phyloP scores from a whole-genome alignment of 768 basidiomycete genomes.

The Lactifluus subvellereus region DNA sequence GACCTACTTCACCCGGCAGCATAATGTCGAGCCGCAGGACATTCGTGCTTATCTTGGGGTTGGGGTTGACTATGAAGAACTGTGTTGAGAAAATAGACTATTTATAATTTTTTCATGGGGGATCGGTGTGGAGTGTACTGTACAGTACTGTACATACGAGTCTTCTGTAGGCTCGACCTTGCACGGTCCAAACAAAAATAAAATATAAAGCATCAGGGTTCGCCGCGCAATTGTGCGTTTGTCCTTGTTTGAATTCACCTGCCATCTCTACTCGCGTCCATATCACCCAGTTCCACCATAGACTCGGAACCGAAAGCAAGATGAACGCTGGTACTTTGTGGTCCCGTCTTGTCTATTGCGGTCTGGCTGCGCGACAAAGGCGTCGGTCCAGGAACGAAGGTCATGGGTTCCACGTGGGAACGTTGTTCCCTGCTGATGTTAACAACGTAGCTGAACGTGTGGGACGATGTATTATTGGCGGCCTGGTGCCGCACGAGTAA shows the following conservation, averaged over 20 bases:
- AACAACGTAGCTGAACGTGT: not conserved
- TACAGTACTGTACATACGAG: not conserved
- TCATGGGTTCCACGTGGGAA: not conserved
- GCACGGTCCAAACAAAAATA: not conserved
- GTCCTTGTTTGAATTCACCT: not conserved
- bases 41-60: constrained; percentile 62
- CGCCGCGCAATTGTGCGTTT: not conserved
- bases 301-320: not conserved
- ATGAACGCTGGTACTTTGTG: not conserved
- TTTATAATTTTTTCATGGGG: no score
- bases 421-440: not conserved
- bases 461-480: not conserved
- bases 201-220: not conserved
- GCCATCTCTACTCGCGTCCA: not conserved
- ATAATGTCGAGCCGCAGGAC: constrained; percentile 51
- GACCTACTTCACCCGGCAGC: constrained; percentile 60
- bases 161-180: not conserved
- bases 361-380: not conserved
- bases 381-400: not conserved
- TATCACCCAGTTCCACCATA: not conserved
- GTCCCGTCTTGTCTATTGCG: not conserved
- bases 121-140: not conserved
- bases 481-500: not conserved
- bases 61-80: constrained; percentile 72
- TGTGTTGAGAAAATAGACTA: constrained; percentile 34